Percentiles rank a stretch among this genome's conserved stretches.
Evolutionary conservation across 768 basidiomycete species (phyloP).

Genomic region (Pleurotus citrinopileatus): DNA sequence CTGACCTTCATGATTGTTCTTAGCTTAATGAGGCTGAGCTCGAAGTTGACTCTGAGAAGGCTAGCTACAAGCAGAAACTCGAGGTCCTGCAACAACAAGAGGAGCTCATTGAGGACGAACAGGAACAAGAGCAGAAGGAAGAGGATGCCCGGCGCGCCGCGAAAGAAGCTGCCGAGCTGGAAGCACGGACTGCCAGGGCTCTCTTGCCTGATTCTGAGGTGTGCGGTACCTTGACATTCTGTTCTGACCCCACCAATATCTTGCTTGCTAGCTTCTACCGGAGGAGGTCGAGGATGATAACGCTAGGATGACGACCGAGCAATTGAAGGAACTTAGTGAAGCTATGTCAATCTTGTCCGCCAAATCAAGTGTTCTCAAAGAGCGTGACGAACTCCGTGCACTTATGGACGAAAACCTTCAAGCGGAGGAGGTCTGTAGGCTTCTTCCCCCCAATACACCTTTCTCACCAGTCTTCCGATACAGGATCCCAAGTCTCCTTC

Average conservation of each 20-base stretch:
- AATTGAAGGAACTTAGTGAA: slow-evolving; percentile 90
- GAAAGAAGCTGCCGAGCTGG: slow-evolving; percentile 76
- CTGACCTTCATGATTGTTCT: slow-evolving; percentile 4
- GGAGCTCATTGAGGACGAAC: slow-evolving; percentile 98
- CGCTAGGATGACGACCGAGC: slow-evolving; percentile 97
- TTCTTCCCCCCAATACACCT: slow-evolving; percentile 2
- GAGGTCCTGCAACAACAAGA: slow-evolving; percentile 98
- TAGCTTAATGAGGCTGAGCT: slow-evolving; percentile 97
- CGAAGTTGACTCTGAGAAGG: slow-evolving; percentile 90
- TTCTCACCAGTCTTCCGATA: slow-evolving; percentile 4
- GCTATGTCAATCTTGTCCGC: slow-evolving; percentile 89
- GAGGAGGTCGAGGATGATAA: slow-evolving; percentile 59
- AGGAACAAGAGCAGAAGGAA: slow-evolving; percentile 96
- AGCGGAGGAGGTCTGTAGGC: slow-evolving; percentile 81
- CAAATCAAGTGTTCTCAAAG: slow-evolving; percentile 92
- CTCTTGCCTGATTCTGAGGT: slow-evolving; percentile 91
- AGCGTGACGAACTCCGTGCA: slow-evolving; percentile 84
- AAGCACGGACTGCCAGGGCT: slow-evolving; percentile 75
- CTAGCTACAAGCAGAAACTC: slow-evolving; percentile 96
- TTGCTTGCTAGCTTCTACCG: slow-evolving; percentile 75
- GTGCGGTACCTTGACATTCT: slow-evolving; percentile 10
- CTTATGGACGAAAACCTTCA: slow-evolving; percentile 94
- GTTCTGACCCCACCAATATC: too few relatives aligned
- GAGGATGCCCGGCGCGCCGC: slow-evolving; percentile 86
- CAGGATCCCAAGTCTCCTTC: slow-evolving; percentile 79